These are phyloP conservation scores for Microbotryomycetes sp. DNA, from an alignment of 1,284 basidiomycete species.

Conservation along the genomic window DNA sequence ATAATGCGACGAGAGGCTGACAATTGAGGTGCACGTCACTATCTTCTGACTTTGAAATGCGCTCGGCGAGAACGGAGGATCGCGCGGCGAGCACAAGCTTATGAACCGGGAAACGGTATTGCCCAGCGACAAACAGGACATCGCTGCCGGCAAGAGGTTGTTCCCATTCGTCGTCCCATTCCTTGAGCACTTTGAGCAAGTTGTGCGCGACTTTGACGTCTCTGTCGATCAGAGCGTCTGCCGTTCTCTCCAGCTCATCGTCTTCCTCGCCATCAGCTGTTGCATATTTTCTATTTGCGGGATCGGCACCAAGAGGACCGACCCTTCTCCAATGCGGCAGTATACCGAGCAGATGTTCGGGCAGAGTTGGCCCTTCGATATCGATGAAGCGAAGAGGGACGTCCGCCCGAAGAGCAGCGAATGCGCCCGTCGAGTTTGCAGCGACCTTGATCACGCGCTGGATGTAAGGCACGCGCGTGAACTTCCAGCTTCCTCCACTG, in stretches of 20 bases:
- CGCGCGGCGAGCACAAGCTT: constrained; percentile 58
- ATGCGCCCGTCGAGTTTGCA: constrained; percentile 80
- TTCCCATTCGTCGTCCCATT: constrained; percentile 32
- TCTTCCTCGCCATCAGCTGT: constrained; percentile 30
- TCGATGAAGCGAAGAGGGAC: constrained; percentile 55
- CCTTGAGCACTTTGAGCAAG: constrained; percentile 45
- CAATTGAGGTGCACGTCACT: constrained; percentile 43
- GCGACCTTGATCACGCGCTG: constrained; percentile 80
- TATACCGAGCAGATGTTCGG: constrained; percentile 59
- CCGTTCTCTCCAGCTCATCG: constrained; percentile 30
- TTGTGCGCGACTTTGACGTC: constrained; percentile 49
- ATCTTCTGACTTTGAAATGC: constrained; percentile 19
- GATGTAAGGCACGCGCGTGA: constrained; percentile 69
- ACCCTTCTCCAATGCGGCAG: constrained; percentile 49
- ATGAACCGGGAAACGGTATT: constrained; percentile 56
- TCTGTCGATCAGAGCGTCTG: constrained; percentile 29
- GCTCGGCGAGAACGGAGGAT: constrained; percentile 48
- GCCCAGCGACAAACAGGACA: constrained; percentile 47
- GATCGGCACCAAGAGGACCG: constrained; percentile 7
- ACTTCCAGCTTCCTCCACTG: constrained; percentile 46
- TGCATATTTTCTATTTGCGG: neutral
- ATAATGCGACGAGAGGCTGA: constrained; percentile 59
- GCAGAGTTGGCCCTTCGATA: constrained; percentile 55
- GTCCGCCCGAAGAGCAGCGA: constrained; percentile 76
- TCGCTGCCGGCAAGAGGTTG: constrained; percentile 53